These are phyloP conservation scores for Alternaria longipes DNA, from an alignment of 2,329 filamentous ascomycete species.

Conservation along the genomic window DNA sequence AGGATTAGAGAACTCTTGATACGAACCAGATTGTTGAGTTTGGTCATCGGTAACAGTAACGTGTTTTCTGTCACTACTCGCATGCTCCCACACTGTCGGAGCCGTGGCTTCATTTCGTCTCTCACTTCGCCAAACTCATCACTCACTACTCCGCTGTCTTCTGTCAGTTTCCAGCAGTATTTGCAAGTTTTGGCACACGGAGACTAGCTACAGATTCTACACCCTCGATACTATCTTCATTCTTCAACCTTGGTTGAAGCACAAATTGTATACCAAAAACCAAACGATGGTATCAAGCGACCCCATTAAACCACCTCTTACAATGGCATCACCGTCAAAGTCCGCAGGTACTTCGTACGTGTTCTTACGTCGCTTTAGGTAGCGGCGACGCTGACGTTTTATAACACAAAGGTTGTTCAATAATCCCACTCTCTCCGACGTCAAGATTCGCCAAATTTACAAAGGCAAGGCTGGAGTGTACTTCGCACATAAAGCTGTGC, in stretches of 20 bases:
- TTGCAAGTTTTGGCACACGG: neutral
- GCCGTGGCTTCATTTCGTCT: neutral
- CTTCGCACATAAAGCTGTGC: neutral
- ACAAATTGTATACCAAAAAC: neutral
- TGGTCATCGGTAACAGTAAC: neutral
- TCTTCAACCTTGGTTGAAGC: neutral
- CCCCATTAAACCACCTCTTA: no score
- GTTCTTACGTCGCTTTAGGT: neutral
- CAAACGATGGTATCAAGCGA: neutral
- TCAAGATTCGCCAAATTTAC: conserved; percentile 13
- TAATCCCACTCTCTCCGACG: conserved; percentile 14
- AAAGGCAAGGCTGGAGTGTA: conserved; percentile 3
- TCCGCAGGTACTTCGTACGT: neutral
- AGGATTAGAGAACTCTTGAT: neutral
- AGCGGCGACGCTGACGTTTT: neutral
- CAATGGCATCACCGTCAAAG: neutral
- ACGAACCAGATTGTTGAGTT: neutral
- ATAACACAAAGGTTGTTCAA: conserved; percentile 14
- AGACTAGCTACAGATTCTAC: neutral
- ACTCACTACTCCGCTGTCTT: neutral
- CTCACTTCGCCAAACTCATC: neutral
- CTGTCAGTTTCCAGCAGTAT: neutral
- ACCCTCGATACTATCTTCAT: neutral
- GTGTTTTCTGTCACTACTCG: neutral
- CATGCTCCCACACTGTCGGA: neutral